A percentile compares a stretch with the other conserved stretches of the same genome.
These are phyloP conservation scores for Rhinocladiella mackenziei DNA, from an alignment of 2,329 filamentous ascomycete species.

Conservation along the genomic window DNA sequence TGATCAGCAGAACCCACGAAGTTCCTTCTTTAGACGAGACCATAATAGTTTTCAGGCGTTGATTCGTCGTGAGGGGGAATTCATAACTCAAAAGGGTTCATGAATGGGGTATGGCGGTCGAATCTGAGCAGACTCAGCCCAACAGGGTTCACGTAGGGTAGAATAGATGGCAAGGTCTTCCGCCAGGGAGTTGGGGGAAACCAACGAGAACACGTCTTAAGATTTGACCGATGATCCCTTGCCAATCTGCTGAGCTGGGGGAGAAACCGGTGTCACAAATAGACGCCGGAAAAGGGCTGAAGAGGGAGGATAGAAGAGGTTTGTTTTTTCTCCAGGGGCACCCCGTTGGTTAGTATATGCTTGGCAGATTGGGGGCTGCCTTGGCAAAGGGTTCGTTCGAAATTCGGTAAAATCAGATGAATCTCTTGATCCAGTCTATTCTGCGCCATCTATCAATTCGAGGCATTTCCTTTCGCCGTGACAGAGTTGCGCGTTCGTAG, in stretches of 20 bases:
- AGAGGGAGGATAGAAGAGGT: not conserved
- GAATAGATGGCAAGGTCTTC: not conserved
- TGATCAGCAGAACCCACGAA: not conserved
- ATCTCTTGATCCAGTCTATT: too few species aligned
- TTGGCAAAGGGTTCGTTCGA: too few species aligned
- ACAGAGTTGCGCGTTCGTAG: too few species aligned
- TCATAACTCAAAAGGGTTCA: not conserved
- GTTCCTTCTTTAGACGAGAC: slow-evolving; percentile 3
- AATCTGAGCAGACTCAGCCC: not conserved
- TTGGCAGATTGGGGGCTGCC: too few species aligned
- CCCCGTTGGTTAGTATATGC: too few species aligned
- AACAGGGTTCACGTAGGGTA: not conserved
- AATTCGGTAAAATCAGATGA: too few species aligned
- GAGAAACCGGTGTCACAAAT: slow-evolving; percentile 3
- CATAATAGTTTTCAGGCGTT: too few species aligned
- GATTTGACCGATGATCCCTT: slow-evolving; percentile 8
- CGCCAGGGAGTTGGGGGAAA: not conserved
- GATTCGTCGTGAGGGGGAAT: too few species aligned
- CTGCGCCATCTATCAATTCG: too few species aligned
- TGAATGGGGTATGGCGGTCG: not conserved
- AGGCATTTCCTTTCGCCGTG: too few species aligned
- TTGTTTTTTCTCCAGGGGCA: too few species aligned
- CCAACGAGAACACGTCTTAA: slow-evolving; percentile 3
- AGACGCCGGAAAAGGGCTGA: not conserved
- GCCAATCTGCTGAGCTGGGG: not conserved